Conservation (phyloP, 805 yeast species). For the Wickerhamiella galacta region DNA sequence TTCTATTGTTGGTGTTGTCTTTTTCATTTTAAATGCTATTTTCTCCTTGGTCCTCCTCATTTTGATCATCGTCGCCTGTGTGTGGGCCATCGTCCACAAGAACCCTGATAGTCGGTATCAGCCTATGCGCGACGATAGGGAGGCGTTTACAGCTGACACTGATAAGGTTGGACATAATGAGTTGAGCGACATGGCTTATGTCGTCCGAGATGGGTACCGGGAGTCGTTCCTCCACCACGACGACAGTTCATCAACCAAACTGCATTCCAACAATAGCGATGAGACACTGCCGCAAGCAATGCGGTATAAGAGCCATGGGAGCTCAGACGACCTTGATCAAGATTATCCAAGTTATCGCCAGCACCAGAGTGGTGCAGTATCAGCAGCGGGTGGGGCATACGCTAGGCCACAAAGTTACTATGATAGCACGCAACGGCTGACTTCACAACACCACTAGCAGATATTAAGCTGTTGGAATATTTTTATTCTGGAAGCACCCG, state of each 20-base stretch:
- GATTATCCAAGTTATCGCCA: constrained; percentile 1
- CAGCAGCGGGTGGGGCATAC: no score
- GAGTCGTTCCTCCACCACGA: constrained; percentile 12
- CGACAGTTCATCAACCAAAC: constrained; percentile 3
- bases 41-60: constrained; percentile 69
- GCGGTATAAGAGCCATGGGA: background rate
- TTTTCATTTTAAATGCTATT: constrained; percentile 76
- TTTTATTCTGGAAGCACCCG: no score
- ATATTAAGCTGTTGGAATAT: no score
- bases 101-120: constrained; percentile 92
- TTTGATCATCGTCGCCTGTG: constrained; percentile 77
- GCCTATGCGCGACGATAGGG: constrained; percentile 93
- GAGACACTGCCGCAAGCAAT: background rate
- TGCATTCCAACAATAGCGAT: no score
- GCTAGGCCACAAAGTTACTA: no score
- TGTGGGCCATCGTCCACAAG: constrained; percentile 65
- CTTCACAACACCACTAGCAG: no score
- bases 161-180: constrained; percentile 32
- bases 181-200: constrained; percentile 54
- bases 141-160: constrained; percentile 40
- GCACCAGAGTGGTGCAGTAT: background rate
- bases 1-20: constrained; percentile 79
- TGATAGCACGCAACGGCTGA: no score
- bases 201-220: constrained; percentile 22
- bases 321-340: background rate